Percentiles rank a stretch among this genome's conserved stretches.
These are phyloP conservation scores for Vanrija humicola DNA, from an alignment of 1,284 basidiomycete genomes.

Conservation along the genomic window DNA sequence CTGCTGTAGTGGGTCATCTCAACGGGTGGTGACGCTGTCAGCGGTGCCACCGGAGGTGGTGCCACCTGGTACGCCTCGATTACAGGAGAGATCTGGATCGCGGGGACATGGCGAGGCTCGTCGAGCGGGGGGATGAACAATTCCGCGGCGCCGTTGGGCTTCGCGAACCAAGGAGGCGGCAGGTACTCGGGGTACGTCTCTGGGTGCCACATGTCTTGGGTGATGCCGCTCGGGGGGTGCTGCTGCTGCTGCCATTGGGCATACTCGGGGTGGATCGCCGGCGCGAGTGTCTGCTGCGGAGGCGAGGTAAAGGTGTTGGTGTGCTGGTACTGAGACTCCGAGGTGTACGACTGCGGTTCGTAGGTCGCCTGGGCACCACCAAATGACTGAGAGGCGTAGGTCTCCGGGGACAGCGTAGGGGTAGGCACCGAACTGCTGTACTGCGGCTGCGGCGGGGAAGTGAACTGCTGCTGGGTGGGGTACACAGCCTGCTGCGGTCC, in stretches of 20 bases:
- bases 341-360: too few species aligned
- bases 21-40: too few species aligned
- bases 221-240: constrained; percentile 10
- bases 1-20: not conserved
- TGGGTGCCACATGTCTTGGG: constrained; percentile 41
- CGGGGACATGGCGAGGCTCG: constrained; percentile 1
- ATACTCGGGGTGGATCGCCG: not conserved
- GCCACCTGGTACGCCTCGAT: constrained; percentile 5
- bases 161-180: constrained; percentile 44
- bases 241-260: not conserved
- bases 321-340: too few species aligned
- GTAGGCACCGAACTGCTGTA: not conserved
- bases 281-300: not conserved
- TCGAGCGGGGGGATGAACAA: constrained; percentile 3
- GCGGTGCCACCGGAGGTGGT: not conserved
- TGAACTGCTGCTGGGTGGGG: not conserved
- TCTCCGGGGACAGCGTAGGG: too few species aligned
- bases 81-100: not conserved
- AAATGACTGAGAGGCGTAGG: too few species aligned
- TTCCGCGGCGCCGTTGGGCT: constrained; percentile 32
- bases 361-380: too few species aligned
- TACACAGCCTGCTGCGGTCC: not conserved
- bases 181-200: constrained; percentile 38
- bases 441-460: not conserved
- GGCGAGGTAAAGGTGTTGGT: too few species aligned